phyloP scores from a whole-genome alignment of 345 rosid species.

The Bruguiera parviflora region DNA sequence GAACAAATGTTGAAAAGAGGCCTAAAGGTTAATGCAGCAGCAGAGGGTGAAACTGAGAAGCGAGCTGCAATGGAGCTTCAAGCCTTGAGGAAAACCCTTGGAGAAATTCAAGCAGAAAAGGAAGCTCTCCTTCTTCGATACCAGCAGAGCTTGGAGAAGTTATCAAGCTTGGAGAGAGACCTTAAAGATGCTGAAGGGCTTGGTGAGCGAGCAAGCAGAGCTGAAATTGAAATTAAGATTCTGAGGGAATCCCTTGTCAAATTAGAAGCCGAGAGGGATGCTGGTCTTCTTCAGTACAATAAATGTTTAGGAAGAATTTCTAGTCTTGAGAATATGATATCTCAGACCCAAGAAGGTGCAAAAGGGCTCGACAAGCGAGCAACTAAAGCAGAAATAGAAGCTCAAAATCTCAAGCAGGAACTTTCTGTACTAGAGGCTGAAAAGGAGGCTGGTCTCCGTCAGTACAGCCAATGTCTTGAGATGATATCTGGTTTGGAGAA shows the following conservation, averaged over 20 bases:
- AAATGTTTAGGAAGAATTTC: constrained; percentile 21
- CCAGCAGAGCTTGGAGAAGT: constrained; percentile 29
- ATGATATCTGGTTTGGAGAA: constrained; percentile 22
- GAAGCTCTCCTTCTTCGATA: constrained; percentile 24
- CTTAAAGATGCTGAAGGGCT: constrained; percentile 27
- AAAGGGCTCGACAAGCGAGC: constrained; percentile 49
- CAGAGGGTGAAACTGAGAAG: constrained; percentile 7
- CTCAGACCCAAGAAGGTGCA: constrained; percentile 28
- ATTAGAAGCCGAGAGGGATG: constrained; percentile 30
- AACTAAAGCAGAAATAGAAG: constrained; percentile 24
- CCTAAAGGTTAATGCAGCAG: constrained; percentile 21
- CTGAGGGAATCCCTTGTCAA: constrained; percentile 26
- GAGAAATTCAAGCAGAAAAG: constrained; percentile 27
- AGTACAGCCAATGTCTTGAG: constrained; percentile 27
- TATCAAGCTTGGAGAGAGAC: constrained; percentile 26
- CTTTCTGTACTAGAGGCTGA: constrained; percentile 17
- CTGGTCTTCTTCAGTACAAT: constrained; percentile 26
- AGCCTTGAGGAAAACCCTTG: constrained; percentile 23
- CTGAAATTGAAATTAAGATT: constrained; percentile 29
- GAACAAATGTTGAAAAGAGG: constrained; percentile 27
- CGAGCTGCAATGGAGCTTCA: constrained; percentile 17
- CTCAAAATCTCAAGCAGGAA: constrained; percentile 23
- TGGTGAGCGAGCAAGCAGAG: constrained; percentile 32
- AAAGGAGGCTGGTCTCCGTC: constrained; percentile 28
- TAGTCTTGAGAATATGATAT: constrained; percentile 21